These are phyloP conservation scores for Piper betle DNA, from an alignment of 164 flowering plant genomes.

Conservation along the genomic window DNA sequence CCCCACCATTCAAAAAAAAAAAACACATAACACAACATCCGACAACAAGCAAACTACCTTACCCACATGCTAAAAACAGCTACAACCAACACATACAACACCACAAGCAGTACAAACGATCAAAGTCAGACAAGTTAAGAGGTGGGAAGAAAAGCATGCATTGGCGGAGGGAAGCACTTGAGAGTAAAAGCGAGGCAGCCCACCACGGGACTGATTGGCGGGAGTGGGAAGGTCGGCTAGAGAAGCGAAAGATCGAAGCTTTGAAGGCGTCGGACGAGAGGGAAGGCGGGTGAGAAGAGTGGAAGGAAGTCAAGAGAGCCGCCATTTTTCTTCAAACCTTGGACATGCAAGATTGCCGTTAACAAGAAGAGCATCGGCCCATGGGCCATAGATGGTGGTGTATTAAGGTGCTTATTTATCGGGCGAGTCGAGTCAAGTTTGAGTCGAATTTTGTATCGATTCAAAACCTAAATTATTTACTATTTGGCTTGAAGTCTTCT, in stretches of 20 bases:
- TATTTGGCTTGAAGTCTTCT: no score
- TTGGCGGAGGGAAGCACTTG: constrained; percentile 51
- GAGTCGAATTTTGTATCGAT: no score
- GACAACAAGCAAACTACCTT: neutral
- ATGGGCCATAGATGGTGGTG: no score
- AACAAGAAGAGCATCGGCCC: no score
- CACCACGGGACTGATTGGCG: constrained; percentile 75
- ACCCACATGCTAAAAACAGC: neutral
- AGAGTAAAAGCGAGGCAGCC: constrained; percentile 87
- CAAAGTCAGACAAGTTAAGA: neutral
- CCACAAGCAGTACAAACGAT: neutral
- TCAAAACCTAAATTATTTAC: no score
- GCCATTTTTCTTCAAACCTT: no score
- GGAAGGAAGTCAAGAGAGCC: neutral
- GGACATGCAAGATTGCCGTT: no score
- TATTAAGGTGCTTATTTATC: no score
- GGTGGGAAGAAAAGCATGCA: constrained; percentile 17
- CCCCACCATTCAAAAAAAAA: neutral
- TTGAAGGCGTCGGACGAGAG: constrained; percentile 15
- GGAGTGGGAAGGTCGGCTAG: constrained; percentile 13
- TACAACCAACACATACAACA: neutral
- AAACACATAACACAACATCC: neutral
- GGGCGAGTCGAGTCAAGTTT: no score
- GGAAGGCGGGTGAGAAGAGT: neutral
- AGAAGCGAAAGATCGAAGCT: constrained; percentile 28